Conservation (phyloP, 2,329 filamentous ascomycete species). For the Sporothrix euskadiensis region DNA sequence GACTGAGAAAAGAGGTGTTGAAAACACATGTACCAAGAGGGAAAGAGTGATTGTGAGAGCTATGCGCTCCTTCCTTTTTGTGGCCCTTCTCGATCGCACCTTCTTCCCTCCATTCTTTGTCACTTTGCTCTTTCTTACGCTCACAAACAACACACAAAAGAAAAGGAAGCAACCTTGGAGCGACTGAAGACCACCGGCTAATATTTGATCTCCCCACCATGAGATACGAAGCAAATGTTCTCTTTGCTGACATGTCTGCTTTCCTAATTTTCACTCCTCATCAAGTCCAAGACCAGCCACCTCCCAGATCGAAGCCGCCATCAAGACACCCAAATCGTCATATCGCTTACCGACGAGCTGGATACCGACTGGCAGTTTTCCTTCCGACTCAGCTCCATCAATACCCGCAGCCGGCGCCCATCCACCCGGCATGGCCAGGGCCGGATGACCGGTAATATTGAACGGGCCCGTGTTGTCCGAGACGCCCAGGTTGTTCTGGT, state of each 20-base stretch:
- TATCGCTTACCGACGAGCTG: slow-evolving; percentile 39
- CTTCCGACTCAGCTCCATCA: slow-evolving; percentile 14
- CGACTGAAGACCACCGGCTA: not conserved
- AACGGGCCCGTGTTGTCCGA: slow-evolving; percentile 50
- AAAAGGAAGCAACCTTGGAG: not conserved
- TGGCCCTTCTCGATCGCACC: not conserved
- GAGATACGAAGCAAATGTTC: too few species aligned
- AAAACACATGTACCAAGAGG: not conserved
- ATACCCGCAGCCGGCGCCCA: slow-evolving; percentile 35
- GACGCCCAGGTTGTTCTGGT: slow-evolving; percentile 47
- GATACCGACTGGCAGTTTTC: slow-evolving; percentile 39
- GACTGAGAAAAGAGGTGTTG: not conserved
- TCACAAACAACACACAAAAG: not conserved
- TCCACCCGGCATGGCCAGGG: slow-evolving; percentile 49
- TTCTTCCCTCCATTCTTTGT: not conserved
- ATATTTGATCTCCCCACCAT: not conserved
- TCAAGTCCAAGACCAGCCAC: slow-evolving; percentile 37
- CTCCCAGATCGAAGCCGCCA: slow-evolving; percentile 39
- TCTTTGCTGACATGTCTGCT: not conserved
- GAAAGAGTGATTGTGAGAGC: not conserved
- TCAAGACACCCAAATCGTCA: slow-evolving; percentile 37
- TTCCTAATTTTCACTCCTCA: slow-evolving; percentile 10
- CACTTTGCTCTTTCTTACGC: not conserved
- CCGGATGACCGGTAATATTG: slow-evolving; percentile 54
- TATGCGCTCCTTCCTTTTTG: not conserved